Evolutionary conservation across 2,329 filamentous ascomycete genomes (phyloP).

Genomic region (Dothideomycetes sp.): DNA sequence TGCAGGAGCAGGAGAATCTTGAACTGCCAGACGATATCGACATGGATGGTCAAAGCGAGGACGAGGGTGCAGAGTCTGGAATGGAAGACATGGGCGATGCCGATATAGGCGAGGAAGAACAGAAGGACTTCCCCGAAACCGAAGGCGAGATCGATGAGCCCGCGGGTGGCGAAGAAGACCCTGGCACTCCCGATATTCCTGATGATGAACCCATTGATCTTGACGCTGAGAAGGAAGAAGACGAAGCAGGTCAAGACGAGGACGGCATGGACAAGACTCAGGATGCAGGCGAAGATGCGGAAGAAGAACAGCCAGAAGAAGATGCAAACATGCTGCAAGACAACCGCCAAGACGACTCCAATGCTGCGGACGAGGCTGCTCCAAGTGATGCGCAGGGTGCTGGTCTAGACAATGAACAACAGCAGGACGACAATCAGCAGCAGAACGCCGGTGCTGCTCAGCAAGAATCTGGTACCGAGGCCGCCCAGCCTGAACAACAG

Average conservation of each 20-base stretch:
- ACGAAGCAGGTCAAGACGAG: slow-evolving; percentile 26
- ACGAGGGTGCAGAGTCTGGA: slow-evolving; percentile 29
- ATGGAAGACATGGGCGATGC: slow-evolving; percentile 11
- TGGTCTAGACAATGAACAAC: slow-evolving; percentile 54
- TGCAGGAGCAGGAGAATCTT: slow-evolving; percentile 69
- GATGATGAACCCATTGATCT: slow-evolving; percentile 32
- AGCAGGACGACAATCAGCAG: slow-evolving; percentile 42
- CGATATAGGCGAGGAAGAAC: slow-evolving; percentile 13
- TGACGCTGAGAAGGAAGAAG: slow-evolving; percentile 46
- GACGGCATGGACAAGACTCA: slow-evolving; percentile 36
- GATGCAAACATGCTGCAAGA: slow-evolving; percentile 13
- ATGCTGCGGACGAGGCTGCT: slow-evolving; percentile 12
- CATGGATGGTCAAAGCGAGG: slow-evolving; percentile 53
- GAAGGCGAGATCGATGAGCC: slow-evolving; percentile 15
- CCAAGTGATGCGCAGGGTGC: slow-evolving; percentile 21
- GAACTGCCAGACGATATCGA: slow-evolving; percentile 84
- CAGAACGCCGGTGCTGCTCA: slow-evolving; percentile 46
- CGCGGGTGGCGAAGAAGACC: slow-evolving; percentile 14
- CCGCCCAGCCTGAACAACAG: slow-evolving; percentile 46
- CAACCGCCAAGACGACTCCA: slow-evolving; percentile 12
- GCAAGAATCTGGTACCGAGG: slow-evolving; percentile 54
- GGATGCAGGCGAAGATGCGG: slow-evolving; percentile 30
- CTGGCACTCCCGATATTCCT: slow-evolving; percentile 4
- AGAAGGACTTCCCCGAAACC: slow-evolving; percentile 10
- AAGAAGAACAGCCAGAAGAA: slow-evolving; percentile 14